A percentile compares a stretch with the other conserved stretches of the same genome.
These are phyloP conservation scores for Fraxinus greggii DNA, from an alignment of 305 asterid genomes.

Conservation along the genomic window DNA sequence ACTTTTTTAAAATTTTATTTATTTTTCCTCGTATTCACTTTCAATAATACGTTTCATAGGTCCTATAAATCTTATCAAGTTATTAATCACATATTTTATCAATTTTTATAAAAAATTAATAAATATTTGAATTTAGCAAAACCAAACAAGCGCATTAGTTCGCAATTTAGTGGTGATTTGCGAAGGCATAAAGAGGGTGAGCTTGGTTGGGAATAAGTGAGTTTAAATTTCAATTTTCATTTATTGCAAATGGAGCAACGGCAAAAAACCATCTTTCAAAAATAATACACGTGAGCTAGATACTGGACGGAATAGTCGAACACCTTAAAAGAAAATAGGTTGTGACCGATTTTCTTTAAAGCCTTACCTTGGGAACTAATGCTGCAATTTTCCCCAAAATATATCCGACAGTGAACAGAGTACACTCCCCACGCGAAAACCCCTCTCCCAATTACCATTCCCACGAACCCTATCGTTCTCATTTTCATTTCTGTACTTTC, in stretches of 20 bases:
- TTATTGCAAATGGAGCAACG: neutral
- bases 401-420: neutral
- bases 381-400: neutral
- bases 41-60: no score
- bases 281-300: no score
- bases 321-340: neutral
- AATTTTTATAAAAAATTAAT: no score
- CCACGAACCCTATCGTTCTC: slow-evolving; percentile 43
- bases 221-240: neutral
- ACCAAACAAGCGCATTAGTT: neutral
- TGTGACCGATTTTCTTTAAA: neutral
- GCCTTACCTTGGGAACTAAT: neutral
- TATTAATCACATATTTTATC: neutral
- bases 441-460: neutral
- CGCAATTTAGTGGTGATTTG: no score
- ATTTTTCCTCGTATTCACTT: no score
- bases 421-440: neutral
- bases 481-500: slow-evolving; percentile 21
- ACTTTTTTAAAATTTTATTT: no score
- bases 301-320: neutral
- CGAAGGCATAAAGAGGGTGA: neutral
- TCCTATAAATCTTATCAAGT: no score
- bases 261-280: neutral
- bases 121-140: neutral
- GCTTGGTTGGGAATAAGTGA: neutral